These are phyloP conservation scores for Penicillium sp. DNA, from an alignment of 2,329 filamentous ascomycete species.

Conservation along the genomic window DNA sequence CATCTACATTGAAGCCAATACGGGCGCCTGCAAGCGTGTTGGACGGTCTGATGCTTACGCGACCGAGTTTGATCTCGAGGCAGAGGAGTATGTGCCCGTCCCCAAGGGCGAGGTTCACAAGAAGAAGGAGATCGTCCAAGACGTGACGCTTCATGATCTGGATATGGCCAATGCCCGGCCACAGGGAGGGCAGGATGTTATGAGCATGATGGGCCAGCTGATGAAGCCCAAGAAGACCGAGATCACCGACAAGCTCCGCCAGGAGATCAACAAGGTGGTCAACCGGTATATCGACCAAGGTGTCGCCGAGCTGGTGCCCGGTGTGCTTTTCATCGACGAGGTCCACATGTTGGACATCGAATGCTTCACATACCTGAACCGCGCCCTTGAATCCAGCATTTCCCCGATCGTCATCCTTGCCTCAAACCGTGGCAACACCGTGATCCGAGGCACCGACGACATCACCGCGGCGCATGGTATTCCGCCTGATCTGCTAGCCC, in stretches of 20 bases:
- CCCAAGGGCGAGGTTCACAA: constrained; percentile 99
- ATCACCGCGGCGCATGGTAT: constrained; percentile 87
- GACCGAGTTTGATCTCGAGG: constrained; percentile 97
- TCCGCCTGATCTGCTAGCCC: constrained; percentile 86
- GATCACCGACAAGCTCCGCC: constrained; percentile 93
- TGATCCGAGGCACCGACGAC: constrained; percentile 79
- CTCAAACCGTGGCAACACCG: constrained; percentile 91
- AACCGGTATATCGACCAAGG: constrained; percentile 99
- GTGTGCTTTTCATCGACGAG: constrained; percentile 98
- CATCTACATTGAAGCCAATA: constrained; percentile 99
- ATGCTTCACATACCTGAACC: constrained; percentile 98
- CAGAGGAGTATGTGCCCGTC: constrained; percentile 97
- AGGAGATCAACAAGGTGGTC: constrained; percentile 98
- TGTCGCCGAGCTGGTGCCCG: constrained; percentile 94
- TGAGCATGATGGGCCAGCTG: constrained; percentile 99
- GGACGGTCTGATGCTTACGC: constrained; percentile 95
- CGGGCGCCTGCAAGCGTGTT: constrained; percentile 94
- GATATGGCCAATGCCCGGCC: constrained; percentile 94
- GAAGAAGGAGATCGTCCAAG: constrained; percentile 99
- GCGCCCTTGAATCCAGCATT: constrained; percentile 91
- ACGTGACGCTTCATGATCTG: constrained; percentile 93
- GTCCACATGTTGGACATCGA: constrained; percentile 99
- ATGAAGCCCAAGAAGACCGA: constrained; percentile 99
- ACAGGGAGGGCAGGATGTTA: constrained; percentile 96
- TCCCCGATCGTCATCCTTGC: constrained; percentile 96